Base-by-base conservation (phyloP, 129 eudicot species). In the Arctium minus region DNA sequence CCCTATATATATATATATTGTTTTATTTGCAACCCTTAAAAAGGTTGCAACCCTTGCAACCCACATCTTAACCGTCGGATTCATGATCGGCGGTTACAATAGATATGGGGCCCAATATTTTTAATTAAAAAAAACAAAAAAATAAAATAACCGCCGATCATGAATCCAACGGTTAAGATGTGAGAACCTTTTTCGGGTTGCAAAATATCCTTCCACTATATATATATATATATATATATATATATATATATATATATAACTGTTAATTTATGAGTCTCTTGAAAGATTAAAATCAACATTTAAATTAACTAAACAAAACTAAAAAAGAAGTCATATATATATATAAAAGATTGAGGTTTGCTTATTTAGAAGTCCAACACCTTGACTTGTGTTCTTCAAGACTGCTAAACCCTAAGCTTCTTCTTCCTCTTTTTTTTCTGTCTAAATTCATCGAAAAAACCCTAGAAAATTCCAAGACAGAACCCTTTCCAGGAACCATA, bases 401-500 rank as follows among this genome's bases (percentile, higher is more conserved):
- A 81, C 78, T 71, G 60, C 86, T 46, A 76, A 48, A 70, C 86
- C 86, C 36, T 36, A 56, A 85, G 65, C 89, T 79, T 81, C 82
- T 76, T 78, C 68, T 75, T 30, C 71, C 62, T 44, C 27, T 53
- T 74, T 72, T 44, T 35, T 75, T 79, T 82, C 73, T 64, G 70
- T 81, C 73, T 60, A 83, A 69, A 65, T 79, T 72, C 83, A 78
- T 38, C 40, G 80, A 87, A 70, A 85, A 82, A 88, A 75, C 82
- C 91, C 80, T 92, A 84, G 50, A 89, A 94, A 91, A 81, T 83
- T 89, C 91, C 96, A 97, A 80, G 85, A 71, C 81, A 90, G 84
- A 86, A 79, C 91, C 94, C 89, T 89, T 79, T 50, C 8, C 70
- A 80, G 91, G 84, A 78, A 85, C 82, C 93, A 82, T 80, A 85